Evolutionary conservation across 495 filamentous ascomycete genomes (phyloP).

Genomic region (Podospora didyma): DNA sequence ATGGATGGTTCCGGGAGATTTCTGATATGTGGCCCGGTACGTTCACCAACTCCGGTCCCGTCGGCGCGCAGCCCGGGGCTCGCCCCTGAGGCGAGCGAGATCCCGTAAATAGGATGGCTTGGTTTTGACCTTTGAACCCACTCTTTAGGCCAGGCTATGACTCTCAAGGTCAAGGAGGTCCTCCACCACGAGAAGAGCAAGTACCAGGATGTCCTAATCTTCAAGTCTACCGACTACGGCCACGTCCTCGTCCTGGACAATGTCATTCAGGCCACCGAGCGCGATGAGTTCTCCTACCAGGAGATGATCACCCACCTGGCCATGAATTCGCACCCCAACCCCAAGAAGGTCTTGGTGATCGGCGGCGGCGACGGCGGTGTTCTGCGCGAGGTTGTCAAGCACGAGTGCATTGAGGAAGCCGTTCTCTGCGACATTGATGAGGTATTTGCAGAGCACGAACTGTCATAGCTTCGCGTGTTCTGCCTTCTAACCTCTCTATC

Average conservation of each 20-base stretch:
- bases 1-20: slow-evolving; percentile 99
- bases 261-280: slow-evolving; percentile 97
- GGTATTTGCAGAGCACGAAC: slow-evolving; percentile 42
- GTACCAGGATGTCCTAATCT: slow-evolving; percentile 98
- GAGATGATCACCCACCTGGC: slow-evolving; percentile 99
- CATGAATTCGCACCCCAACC: slow-evolving; percentile 97
- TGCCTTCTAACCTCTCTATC: neutral
- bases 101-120: neutral
- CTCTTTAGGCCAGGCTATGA: slow-evolving; percentile 81
- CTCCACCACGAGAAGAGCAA: slow-evolving; percentile 98
- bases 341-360: slow-evolving; percentile 97
- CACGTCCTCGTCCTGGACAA: slow-evolving; percentile 98
- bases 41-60: slow-evolving; percentile 12
- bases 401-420: slow-evolving; percentile 88
- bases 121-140: neutral
- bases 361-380: slow-evolving; percentile 97
- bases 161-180: slow-evolving; percentile 93
- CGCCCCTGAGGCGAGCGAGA: neutral
- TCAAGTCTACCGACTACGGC: slow-evolving; percentile 94
- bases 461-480: slow-evolving; percentile 9
- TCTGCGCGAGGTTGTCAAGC: slow-evolving; percentile 96
- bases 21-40: slow-evolving; percentile 92
- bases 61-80: neutral
- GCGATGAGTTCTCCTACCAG: slow-evolving; percentile 99
- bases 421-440: slow-evolving; percentile 98